These are phyloP conservation scores for Nakazawaea laoshanensis DNA, from an alignment of 805 yeast genomes.

Conservation along the genomic window DNA sequence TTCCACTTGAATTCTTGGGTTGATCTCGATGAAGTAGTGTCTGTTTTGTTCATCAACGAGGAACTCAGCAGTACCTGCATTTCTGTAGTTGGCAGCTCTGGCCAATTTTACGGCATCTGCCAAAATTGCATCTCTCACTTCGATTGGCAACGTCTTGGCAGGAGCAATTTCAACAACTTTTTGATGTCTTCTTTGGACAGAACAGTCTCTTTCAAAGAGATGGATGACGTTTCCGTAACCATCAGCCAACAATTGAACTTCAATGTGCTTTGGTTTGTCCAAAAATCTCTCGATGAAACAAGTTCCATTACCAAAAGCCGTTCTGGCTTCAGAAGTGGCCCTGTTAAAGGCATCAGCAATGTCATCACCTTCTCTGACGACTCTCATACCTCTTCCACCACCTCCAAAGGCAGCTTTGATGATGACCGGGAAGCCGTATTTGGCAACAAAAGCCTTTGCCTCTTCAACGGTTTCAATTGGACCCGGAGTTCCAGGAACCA, in stretches of 20 bases:
- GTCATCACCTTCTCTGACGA: conserved; percentile 93
- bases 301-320: conserved; percentile 98
- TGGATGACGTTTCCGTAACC: conserved; percentile 91
- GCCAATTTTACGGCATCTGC: conserved; percentile 94
- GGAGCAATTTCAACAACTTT: conserved; percentile 99
- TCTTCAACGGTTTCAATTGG: conserved; percentile 79
- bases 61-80: conserved; percentile 98
- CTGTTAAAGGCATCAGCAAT: conserved; percentile 86
- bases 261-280: conserved; percentile 95
- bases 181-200: conserved; percentile 99
- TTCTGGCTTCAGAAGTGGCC: conserved; percentile 88
- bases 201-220: conserved; percentile 94
- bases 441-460: conserved; percentile 68
- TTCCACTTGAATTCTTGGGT: conserved; percentile 97
- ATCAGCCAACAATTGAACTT: conserved; percentile 93
- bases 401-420: conserved; percentile 99
- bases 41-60: conserved; percentile 88
- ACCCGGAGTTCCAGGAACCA: conserved; percentile 97
- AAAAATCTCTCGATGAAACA: conserved; percentile 95
- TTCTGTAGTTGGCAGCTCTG: conserved; percentile 78
- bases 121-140: conserved; percentile 85
- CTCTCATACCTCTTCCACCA: conserved; percentile 99
- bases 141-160: conserved; percentile 77
- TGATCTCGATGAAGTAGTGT: conserved; percentile 96
- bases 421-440: conserved; percentile 93